Evolutionary conservation across 129 eudicot species (phyloP).

Genomic region (Saposhnikovia divaricata): DNA sequence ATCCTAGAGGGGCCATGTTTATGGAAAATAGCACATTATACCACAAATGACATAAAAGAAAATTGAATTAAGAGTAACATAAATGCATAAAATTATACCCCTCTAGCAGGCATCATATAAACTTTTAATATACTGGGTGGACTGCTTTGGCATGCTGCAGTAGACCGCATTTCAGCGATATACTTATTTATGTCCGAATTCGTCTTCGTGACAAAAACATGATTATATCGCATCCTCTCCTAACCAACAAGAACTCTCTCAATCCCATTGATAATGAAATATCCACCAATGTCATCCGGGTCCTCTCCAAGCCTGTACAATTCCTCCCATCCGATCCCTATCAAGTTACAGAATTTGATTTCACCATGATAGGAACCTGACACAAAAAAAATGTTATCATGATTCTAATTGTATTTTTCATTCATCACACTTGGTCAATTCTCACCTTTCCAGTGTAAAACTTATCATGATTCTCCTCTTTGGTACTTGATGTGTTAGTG

Average conservation of each 20-base stretch:
- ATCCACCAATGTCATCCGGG: constrained; percentile 69
- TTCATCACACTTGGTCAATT: neutral
- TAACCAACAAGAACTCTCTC: constrained; percentile 74
- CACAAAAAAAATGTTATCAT: neutral
- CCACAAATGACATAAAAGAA: neutral
- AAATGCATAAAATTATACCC: constrained; percentile 26
- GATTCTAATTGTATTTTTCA: neutral
- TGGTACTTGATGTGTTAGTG: constrained; percentile 24
- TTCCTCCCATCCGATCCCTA: constrained; percentile 56
- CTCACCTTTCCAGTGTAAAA: constrained; percentile 65
- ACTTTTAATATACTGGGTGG: constrained; percentile 60
- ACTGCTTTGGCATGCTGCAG: constrained; percentile 53
- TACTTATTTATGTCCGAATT: constrained; percentile 56
- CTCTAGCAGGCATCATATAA: constrained; percentile 53
- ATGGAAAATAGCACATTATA: neutral
- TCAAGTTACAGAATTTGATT: constrained; percentile 53
- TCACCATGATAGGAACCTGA: constrained; percentile 70
- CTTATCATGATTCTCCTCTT: constrained; percentile 36
- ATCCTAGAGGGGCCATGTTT: constrained; percentile 65
- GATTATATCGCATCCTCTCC: constrained; percentile 77
- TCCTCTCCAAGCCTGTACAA: constrained; percentile 76
- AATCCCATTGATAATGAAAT: constrained; percentile 71
- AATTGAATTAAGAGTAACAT: neutral
- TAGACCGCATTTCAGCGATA: constrained; percentile 57
- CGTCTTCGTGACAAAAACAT: constrained; percentile 66